phyloP scores from a whole-genome alignment of 257 asterid genomes.

The Buddleja alternifolia region DNA sequence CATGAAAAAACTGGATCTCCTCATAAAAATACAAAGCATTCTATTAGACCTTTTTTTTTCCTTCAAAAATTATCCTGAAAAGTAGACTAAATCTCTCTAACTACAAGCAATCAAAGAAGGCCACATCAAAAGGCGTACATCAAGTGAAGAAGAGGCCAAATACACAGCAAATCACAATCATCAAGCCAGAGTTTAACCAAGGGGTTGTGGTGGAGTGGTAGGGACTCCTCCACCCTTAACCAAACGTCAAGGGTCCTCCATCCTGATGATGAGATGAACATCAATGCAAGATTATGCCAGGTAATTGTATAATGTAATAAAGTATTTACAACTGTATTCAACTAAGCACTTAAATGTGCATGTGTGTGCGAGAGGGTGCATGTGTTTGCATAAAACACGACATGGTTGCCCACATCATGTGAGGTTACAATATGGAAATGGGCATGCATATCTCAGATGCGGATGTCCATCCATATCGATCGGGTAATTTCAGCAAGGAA shows the following conservation, averaged over 20 bases:
- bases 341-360: neutral
- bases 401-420: neutral
- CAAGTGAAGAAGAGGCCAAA: conserved; percentile 63
- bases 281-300: neutral
- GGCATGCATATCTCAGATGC: neutral
- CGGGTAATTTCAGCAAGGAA: conserved; percentile 13
- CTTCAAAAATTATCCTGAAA: neutral
- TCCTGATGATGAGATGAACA: neutral
- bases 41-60: conserved; percentile 26
- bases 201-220: no score
- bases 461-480: neutral
- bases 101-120: conserved; percentile 44
- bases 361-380: no score
- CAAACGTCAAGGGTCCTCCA: no score
- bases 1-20: conserved; percentile 32
- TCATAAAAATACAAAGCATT: conserved; percentile 29
- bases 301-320: neutral
- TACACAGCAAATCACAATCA: conserved; percentile 70
- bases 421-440: neutral
- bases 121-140: conserved; percentile 50
- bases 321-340: neutral
- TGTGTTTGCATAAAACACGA: neutral
- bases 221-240: no score
- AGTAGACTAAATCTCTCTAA: conserved; percentile 38
- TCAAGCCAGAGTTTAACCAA: conserved; percentile 72